Base-by-base conservation (phyloP, 805 yeast species). In the Zygosaccharomyces kombuchaensis region DNA sequence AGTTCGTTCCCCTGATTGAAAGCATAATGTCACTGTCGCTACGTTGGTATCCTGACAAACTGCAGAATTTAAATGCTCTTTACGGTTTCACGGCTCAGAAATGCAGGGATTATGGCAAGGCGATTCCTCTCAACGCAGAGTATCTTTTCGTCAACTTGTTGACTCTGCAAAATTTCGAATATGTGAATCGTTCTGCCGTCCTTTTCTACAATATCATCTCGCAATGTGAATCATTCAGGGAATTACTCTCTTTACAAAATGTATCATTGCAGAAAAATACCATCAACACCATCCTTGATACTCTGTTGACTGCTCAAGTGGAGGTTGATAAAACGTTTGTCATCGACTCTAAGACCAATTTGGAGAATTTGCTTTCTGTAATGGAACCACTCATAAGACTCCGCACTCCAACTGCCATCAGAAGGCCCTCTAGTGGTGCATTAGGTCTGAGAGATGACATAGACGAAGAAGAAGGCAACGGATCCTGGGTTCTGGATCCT, bases 21-120 rank as follows among this genome's bases (percentile, higher is more conserved):
- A 77, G 84, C n/a, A 72, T 87, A 26, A 72, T 84, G 42, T 76
- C 75, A 50, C 64, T 90, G 36, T 74, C 88, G 0, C 69, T 87
- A 34, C 71, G 75, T 4, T 86, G 81, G 67, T 85, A 85, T 58
- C 84, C 87, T 6, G 68, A 74, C 0, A 77, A 81, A 46, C 72
- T 71, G 50, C 74, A 71, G 4, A 79, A 85, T 61, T 69, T 89
- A 45, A 81, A 86, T 58, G 65, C 67, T 27, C 71, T 89, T 21
- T 83, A 77, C 62, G 65, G 76, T 46, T 82, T 76, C 60, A 81
- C 87, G 1, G 52, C 55, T 17, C 56, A 58, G 36, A 68, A 62
- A 59, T 59, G 67, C 63, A 48, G 72, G 53, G 69, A 73, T 62
- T 65, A 50, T 48, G 60, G 58, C 54, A 34, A 53, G 44, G 36